Evolutionary conservation across 768 basidiomycete species (phyloP), one percentile per base, ranked within the genome.

Genomic region (Rhodotorula paludigena): DNA sequence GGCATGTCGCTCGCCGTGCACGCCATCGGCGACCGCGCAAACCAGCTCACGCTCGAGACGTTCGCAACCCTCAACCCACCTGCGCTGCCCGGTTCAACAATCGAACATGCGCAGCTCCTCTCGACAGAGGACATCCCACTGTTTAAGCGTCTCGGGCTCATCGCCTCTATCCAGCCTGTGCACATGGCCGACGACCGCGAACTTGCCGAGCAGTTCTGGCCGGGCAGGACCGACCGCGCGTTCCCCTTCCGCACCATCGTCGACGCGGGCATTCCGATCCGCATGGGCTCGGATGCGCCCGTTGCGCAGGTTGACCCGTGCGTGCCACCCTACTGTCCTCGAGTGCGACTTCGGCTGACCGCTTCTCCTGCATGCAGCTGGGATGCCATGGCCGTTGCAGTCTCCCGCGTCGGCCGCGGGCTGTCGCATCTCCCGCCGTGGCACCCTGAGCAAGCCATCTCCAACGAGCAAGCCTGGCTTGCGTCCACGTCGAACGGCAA

Each of bases 31-130:
- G 75, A 77, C 68, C 59, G 67, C 21, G 75, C 76, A 1, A 74
- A 72, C 62, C 54, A 64, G 21, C 66, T 74, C 58, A 65, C 65
- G 8, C 65, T 77, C 53, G 56, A 68, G 15, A 63, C 64, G 23
- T 48, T 72, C 36, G 64, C 57, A 12, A 14, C 56, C 9, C 57
- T 74, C n/a, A 21, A 30, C 16, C 49, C 62, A 28, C 61, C 64
- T 1, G 71, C 68, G 8, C 62, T 74, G 9, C 56, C 64, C 7
- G 73, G 71, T 4, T 67, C 64, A 10, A 67, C 69, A 25, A 76
- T 77, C 38, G 76, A 76, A 57, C 76, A 77, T 44, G 76, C 75
- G 9, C 76, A 77, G 63, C 63, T 76, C 41, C 62, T 77, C 41
- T 49, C 64, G 14, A 54, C 62, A 28, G 52, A 33, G 33, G 76